A percentile compares a stretch with the other conserved stretches of the same genome.
phyloP scores from a whole-genome alignment of 495 filamentous ascomycete genomes.

The Neurospora sp. region DNA sequence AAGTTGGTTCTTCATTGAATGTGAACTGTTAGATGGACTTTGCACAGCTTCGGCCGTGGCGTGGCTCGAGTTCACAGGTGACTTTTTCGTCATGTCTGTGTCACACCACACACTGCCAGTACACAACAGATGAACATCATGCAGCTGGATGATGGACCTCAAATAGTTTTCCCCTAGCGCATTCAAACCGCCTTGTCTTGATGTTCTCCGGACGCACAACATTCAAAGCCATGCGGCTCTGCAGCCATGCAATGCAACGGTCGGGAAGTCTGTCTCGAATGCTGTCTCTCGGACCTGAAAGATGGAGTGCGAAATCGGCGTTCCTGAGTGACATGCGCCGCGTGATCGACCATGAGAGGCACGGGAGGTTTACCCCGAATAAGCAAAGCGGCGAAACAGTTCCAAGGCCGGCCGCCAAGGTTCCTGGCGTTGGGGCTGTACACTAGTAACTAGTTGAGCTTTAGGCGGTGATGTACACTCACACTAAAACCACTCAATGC shows the following conservation, averaged over 20 bases:
- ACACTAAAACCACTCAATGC: neutral
- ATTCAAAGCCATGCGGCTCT: neutral
- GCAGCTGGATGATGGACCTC: neutral
- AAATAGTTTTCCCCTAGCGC: too few relatives aligned
- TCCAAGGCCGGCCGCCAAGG: neutral
- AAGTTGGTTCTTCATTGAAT: too few relatives aligned
- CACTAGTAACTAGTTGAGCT: neutral
- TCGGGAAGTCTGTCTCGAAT: neutral
- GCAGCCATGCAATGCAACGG: neutral
- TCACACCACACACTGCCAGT: neutral
- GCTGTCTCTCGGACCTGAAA: neutral
- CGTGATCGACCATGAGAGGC: neutral
- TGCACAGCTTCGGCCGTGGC: neutral
- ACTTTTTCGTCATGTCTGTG: neutral
- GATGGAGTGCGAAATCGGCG: neutral
- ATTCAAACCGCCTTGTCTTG: too few relatives aligned
- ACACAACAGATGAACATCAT: neutral
- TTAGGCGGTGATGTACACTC: neutral
- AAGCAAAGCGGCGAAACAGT: neutral
- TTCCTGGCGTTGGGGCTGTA: neutral
- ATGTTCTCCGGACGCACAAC: neutral
- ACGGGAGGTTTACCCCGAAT: neutral
- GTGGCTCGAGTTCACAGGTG: neutral
- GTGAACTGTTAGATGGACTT: neutral
- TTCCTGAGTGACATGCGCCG: neutral